phyloP scores from a whole-genome alignment of 2,329 filamentous ascomycete species.

The Scedosporium apiospermum region DNA sequence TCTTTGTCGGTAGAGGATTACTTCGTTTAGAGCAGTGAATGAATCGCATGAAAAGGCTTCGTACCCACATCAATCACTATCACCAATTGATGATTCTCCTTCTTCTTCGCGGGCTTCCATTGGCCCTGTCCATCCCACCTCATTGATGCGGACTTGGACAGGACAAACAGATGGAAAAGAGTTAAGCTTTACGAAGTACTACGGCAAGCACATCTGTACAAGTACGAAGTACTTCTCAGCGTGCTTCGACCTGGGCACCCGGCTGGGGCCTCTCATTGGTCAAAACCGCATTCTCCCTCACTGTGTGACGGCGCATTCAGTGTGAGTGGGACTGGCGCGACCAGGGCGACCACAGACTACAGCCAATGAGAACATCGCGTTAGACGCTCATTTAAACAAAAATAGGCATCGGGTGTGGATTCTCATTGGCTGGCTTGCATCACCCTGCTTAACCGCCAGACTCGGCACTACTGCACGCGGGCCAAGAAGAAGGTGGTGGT shows the following conservation, averaged over 20 bases:
- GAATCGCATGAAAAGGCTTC: too few relatives aligned
- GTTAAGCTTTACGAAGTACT: too few relatives aligned
- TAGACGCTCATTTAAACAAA: constrained; percentile 1
- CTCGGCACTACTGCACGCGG: neutral
- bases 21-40: too few relatives aligned
- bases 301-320: constrained; percentile 2
- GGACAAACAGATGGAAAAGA: neutral
- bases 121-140: neutral
- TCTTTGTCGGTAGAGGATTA: too few relatives aligned
- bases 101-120: neutral
- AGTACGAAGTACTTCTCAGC: neutral
- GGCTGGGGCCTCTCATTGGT: neutral
- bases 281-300: neutral
- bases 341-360: too few relatives aligned
- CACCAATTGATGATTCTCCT: neutral
- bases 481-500: neutral
- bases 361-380: neutral
- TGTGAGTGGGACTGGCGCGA: constrained; percentile 6
- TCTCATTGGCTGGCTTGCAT: neutral
- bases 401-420: neutral
- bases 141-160: neutral
- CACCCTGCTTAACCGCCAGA: constrained; percentile 4
- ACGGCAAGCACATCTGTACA: too few relatives aligned
- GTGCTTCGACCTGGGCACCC: neutral
- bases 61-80: too few relatives aligned